Conservation (phyloP, 164 flowering plant species). For the Tetracentron sinense region DNA sequence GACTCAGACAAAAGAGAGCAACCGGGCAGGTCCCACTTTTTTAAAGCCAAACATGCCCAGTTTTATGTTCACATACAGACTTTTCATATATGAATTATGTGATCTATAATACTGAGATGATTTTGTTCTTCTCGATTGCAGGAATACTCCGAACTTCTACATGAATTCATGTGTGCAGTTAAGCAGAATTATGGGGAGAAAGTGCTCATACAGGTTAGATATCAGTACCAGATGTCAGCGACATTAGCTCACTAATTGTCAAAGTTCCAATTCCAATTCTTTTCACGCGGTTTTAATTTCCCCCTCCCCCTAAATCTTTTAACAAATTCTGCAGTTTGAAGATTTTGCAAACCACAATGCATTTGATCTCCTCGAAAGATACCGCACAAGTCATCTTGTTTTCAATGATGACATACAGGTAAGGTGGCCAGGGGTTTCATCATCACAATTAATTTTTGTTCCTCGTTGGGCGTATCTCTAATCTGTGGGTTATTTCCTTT, state of each 20-base stretch:
- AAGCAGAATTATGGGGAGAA: conserved; percentile 91
- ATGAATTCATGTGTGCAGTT: conserved; percentile 84
- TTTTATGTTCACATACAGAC: background rate
- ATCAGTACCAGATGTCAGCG: background rate
- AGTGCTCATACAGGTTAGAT: conserved; percentile 72
- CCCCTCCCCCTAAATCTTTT: conserved; percentile 3
- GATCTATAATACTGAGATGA: conserved; percentile 5
- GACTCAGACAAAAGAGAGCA: conserved; percentile 71
- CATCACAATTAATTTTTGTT: background rate
- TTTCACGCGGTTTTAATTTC: background rate
- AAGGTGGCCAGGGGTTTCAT: conserved; percentile 6
- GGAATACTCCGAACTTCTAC: conserved; percentile 74
- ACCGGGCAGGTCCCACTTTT: conserved; percentile 57
- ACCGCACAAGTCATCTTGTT: conserved; percentile 66
- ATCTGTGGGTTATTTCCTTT: conserved; percentile 3
- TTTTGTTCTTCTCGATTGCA: conserved; percentile 19
- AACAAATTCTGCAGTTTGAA: conserved; percentile 57
- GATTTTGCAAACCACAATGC: conserved; percentile 96
- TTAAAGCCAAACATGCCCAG: background rate
- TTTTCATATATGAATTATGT: background rate
- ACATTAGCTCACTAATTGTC: background rate
- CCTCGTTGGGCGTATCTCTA: background rate
- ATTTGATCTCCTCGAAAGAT: conserved; percentile 67
- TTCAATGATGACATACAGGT: conserved; percentile 98
- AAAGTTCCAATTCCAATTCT: background rate